Base-by-base conservation (phyloP, 306 rosid species). In the Gastrolobium villosum region DNA sequence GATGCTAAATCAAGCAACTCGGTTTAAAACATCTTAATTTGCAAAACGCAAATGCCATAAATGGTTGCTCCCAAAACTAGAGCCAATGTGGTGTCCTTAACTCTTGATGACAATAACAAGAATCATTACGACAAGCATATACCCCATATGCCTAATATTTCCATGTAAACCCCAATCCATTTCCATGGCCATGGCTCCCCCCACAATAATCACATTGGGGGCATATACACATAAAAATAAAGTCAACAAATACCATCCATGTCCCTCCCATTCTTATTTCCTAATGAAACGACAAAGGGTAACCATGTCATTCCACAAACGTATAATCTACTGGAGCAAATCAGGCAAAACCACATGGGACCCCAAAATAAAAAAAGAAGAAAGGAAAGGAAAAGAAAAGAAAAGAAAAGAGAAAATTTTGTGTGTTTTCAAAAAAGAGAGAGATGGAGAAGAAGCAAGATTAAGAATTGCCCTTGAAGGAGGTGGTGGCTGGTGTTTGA, bases 401-500 rank as follows among this genome's bases (percentile, higher is more conserved):
- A 41, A 20, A 50, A 67, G 11, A 37, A 4, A 10, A 37, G 30
- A 43, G 7, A 56, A 10, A 67, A 55, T n/a, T 28, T 14, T 1
- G 9, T 6, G 48, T 14, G 52, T 7, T 20, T 8, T 20, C 6
- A 20, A 31, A 53, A 35, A 32, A 64, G 49, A 71, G 44, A 41
- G 40, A 48, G 7, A 85, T 79, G 86, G 82, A 74, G 80, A 79
- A 79, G 74, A 62, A 39, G 61, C 75, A 59, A 70, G 77, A 77
- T 57, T 83, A 61, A 50, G 61, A 44, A 37, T 77, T 70, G 75
- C 40, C 50, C 10, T 77, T 73, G 14, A 59, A 63, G 79, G 81
- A 68, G 89, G 81, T 83, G 87, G 88, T 89, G 69, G 84, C 70
- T 84, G 83, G 87, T 84, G 60, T 43, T 53, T 75, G 74, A 53